These are phyloP conservation scores for Quercus variabilis DNA, from an alignment of 306 rosid genomes.

Conservation along the genomic window DNA sequence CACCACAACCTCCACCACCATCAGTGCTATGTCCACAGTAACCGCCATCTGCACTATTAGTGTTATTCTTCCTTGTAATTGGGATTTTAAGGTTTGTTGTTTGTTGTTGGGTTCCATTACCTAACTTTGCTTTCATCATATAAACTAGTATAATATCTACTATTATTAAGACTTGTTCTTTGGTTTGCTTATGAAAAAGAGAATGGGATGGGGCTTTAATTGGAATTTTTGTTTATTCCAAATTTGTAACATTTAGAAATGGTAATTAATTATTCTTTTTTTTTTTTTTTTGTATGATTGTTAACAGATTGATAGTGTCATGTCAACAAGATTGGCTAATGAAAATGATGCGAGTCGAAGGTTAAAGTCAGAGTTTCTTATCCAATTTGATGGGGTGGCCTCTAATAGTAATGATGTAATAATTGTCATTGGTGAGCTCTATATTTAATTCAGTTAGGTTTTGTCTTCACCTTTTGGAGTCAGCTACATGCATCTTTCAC, in stretches of 20 bases:
- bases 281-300: background rate
- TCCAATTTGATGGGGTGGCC: constrained; percentile 97
- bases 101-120: background rate
- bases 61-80: background rate
- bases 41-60: background rate
- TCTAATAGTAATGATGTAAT: constrained; percentile 84
- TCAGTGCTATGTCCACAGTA: background rate
- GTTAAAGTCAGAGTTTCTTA: constrained; percentile 90
- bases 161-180: too few species aligned
- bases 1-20: background rate
- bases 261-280: background rate
- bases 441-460: background rate
- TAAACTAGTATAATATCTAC: too few species aligned
- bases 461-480: constrained; percentile 1
- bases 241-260: background rate
- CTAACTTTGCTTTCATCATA: too few species aligned
- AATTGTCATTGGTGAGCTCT: constrained; percentile 82
- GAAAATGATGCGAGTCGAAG: constrained; percentile 97
- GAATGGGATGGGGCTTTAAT: background rate
- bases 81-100: background rate
- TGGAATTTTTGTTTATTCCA: background rate
- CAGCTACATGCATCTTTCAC: background rate
- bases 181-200: background rate
- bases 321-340: constrained; percentile 81
- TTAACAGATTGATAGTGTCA: constrained; percentile 86